These are phyloP conservation scores for Metarhizium sp. DNA, from an alignment of 2,329 filamentous ascomycete genomes.

Conservation along the genomic window DNA sequence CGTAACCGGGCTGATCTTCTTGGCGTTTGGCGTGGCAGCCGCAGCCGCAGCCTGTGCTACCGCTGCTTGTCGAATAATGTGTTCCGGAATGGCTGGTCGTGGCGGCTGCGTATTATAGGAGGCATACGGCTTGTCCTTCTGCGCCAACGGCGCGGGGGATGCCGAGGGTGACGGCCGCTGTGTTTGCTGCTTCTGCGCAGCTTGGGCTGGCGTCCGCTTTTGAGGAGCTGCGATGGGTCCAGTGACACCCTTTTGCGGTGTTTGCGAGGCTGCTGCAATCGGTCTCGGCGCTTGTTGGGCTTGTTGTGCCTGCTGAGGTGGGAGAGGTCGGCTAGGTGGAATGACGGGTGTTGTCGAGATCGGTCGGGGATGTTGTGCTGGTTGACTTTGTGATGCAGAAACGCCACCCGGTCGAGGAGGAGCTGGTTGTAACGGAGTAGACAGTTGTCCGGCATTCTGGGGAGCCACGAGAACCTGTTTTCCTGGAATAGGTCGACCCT, in stretches of 20 bases:
- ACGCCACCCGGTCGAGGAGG: constrained; percentile 18
- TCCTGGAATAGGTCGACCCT: constrained; percentile 13
- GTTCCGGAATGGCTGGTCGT: constrained; percentile 29
- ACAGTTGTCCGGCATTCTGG: constrained; percentile 25
- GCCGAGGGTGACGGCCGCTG: constrained; percentile 14
- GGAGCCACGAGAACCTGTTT: constrained; percentile 25
- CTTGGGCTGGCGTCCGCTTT: constrained; percentile 21
- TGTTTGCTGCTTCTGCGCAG: constrained; percentile 15
- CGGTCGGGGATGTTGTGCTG: constrained; percentile 15
- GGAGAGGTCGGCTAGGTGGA: constrained; percentile 23
- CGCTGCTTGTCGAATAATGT: constrained; percentile 30
- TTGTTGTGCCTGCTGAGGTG: constrained; percentile 18
- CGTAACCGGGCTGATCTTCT: constrained; percentile 20
- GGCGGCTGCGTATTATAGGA: constrained; percentile 22
- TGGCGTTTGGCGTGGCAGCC: constrained; percentile 20
- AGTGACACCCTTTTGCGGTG: constrained; percentile 13
- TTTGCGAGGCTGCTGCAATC: constrained; percentile 22
- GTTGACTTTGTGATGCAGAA: constrained; percentile 20
- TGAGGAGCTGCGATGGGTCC: constrained; percentile 18
- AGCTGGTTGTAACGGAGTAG: constrained; percentile 25
- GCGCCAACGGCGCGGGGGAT: constrained; percentile 15
- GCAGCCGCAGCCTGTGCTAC: constrained; percentile 14
- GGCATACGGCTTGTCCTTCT: constrained; percentile 18
- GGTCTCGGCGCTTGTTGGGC: constrained; percentile 15
- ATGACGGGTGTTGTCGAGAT: constrained; percentile 24